These are phyloP conservation scores for Beauveria asiatica DNA, from an alignment of 2,329 filamentous ascomycete genomes.

Conservation along the genomic window DNA sequence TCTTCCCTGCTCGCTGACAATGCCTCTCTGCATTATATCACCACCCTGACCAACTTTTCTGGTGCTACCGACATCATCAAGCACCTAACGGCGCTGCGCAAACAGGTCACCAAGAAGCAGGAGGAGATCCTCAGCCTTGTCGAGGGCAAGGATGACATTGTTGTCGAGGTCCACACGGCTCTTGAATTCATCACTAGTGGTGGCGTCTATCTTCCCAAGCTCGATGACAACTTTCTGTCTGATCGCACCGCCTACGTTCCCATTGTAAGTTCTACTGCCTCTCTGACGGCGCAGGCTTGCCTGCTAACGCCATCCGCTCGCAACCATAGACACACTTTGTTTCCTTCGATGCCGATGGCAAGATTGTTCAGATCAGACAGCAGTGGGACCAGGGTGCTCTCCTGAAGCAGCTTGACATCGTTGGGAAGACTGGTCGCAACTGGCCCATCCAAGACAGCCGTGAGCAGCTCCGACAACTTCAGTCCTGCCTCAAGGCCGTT, in stretches of 20 bases:
- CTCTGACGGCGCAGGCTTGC: neutral
- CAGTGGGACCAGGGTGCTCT: constrained; percentile 94
- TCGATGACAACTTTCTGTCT: constrained; percentile 90
- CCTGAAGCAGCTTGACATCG: constrained; percentile 87
- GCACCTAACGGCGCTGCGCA: constrained; percentile 64
- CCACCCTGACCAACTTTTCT: constrained; percentile 68
- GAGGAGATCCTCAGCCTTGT: constrained; percentile 68
- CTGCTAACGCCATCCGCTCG: neutral
- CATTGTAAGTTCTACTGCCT: constrained; percentile 53
- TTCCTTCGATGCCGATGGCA: constrained; percentile 64
- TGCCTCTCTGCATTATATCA: constrained; percentile 77
- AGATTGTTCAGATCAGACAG: constrained; percentile 79
- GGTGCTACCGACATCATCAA: constrained; percentile 71
- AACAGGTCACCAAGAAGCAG: constrained; percentile 73
- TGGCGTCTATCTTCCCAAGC: constrained; percentile 74
- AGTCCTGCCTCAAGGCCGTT: constrained; percentile 46
- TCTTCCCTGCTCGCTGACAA: constrained; percentile 54
- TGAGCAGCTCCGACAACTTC: constrained; percentile 74
- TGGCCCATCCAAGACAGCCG: constrained; percentile 89
- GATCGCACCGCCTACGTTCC: constrained; percentile 73
- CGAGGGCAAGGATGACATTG: constrained; percentile 62
- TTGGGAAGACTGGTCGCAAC: constrained; percentile 80
- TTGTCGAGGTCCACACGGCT: constrained; percentile 75
- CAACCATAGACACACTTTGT: constrained; percentile 71
- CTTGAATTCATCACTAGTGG: constrained; percentile 76